Evolutionary conservation across 192 early-diverging fungal species (phyloP).

Genomic region (Gryganskiella cystojenkinii): DNA sequence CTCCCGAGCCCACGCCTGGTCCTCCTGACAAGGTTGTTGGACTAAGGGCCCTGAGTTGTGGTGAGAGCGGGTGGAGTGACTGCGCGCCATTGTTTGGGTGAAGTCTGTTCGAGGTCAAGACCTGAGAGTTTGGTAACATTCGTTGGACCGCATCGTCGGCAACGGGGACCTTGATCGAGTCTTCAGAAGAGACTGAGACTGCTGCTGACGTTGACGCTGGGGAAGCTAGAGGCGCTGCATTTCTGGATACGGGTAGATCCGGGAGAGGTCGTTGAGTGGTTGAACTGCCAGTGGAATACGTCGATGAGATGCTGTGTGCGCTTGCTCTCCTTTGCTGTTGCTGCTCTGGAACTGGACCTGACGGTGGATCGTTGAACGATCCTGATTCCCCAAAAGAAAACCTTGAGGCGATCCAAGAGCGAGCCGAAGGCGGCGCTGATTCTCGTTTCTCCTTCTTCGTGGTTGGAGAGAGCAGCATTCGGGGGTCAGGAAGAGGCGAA

Average conservation of each 20-base stretch:
- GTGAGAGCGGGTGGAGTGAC: conserved; percentile 5
- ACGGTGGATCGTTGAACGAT: not conserved
- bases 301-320: conserved; percentile 9
- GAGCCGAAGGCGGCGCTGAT: conserved; percentile 26
- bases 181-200: not conserved
- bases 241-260: not conserved
- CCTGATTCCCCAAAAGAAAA: conserved; percentile 8
- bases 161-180: conserved; percentile 32
- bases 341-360: too few species aligned
- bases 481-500: not conserved
- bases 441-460: not conserved
- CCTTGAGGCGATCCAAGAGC: not conserved
- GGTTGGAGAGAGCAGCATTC: conserved; percentile 16
- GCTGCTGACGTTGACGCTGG: too few species aligned
- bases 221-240: too few species aligned
- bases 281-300: not conserved
- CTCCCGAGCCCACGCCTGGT: not conserved
- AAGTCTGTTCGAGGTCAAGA: conserved; percentile 4
- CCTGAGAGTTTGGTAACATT: not conserved
- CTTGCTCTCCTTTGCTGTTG: conserved; percentile 20
- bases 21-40: not conserved
- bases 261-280: conserved; percentile 21
- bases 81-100: conserved; percentile 21
- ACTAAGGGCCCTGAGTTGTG: conserved; percentile 1
- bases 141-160: conserved; percentile 6